Percentiles rank a stretch among this genome's conserved stretches.
These are phyloP conservation scores for Sungouiella blattae DNA, from an alignment of 805 yeast genomes.

Conservation along the genomic window DNA sequence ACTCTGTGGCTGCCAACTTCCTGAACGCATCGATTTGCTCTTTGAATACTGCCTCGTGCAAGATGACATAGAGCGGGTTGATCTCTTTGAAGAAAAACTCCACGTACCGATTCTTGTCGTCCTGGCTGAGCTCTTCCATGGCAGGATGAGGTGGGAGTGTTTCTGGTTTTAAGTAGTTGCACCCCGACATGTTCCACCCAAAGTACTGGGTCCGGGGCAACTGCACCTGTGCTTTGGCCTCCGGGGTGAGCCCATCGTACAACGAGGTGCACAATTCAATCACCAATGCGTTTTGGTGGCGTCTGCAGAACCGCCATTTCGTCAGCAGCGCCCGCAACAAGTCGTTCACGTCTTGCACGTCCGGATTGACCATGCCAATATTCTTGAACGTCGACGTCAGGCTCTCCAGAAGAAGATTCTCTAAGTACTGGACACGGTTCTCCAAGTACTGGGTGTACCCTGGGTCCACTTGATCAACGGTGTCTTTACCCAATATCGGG, in stretches of 20 bases:
- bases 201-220: slow-evolving; percentile 58
- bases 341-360: slow-evolving; percentile 19
- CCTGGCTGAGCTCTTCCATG: slow-evolving; percentile 6
- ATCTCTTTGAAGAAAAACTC: slow-evolving; percentile 45
- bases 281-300: slow-evolving; percentile 44
- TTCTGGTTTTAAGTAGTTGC: slow-evolving; percentile 40
- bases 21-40: slow-evolving; percentile 40
- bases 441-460: slow-evolving; percentile 25
- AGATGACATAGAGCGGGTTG: slow-evolving; percentile 50
- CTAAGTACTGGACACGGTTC: slow-evolving; percentile 39
- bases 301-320: slow-evolving; percentile 46
- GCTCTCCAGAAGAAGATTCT: slow-evolving; percentile 19
- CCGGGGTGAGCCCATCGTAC: slow-evolving; percentile 29
- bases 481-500: background rate
- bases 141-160: slow-evolving; percentile 32
- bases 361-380: slow-evolving; percentile 9
- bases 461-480: background rate
- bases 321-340: slow-evolving; percentile 18
- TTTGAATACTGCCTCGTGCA: slow-evolving; percentile 52
- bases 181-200: slow-evolving; percentile 67
- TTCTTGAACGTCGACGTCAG: slow-evolving; percentile 1
- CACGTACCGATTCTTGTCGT: slow-evolving; percentile 18
- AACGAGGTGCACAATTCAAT: slow-evolving; percentile 34
- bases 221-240: slow-evolving; percentile 30
- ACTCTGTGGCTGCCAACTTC: slow-evolving; percentile 7